A percentile compares a stretch with the other conserved stretches of the same genome.
Conservation (phyloP, 2,329 filamentous ascomycete genomes). For the Epichloe amarillans region DNA sequence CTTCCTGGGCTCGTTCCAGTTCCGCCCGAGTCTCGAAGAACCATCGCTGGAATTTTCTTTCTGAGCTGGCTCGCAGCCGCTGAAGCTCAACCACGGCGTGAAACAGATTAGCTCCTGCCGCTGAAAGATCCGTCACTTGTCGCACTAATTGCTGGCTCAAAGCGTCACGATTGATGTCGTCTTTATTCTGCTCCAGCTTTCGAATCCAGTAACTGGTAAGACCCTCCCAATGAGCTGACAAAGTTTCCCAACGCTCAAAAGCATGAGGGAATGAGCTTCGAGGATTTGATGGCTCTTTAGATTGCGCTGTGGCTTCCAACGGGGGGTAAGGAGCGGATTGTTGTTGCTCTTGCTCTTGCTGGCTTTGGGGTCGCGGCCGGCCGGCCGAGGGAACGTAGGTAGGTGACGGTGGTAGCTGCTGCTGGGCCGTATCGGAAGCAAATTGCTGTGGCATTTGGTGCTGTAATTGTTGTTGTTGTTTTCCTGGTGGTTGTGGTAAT, state of each 20-base stretch:
- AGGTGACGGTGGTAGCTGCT: conserved; percentile 2
- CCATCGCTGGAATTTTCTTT: conserved; percentile 97
- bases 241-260: conserved; percentile 92
- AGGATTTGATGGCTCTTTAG: conserved; percentile 21
- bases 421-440: neutral
- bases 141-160: conserved; percentile 79
- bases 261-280: conserved; percentile 82
- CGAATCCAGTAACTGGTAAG: conserved; percentile 96
- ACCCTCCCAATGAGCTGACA: conserved; percentile 97
- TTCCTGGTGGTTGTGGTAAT: conserved; percentile 1
- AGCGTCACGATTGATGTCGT: conserved; percentile 70
- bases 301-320: conserved; percentile 9
- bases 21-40: conserved; percentile 91
- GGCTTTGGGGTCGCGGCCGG: conserved; percentile 9
- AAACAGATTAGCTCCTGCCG: conserved; percentile 91
- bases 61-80: conserved; percentile 81
- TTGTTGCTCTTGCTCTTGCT: conserved; percentile 1
- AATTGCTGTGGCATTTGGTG: conserved; percentile 2
- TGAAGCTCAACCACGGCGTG: conserved; percentile 96
- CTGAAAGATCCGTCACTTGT: conserved; percentile 93
- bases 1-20: conserved; percentile 72
- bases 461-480: neutral
- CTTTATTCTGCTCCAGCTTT: conserved; percentile 77
- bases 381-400: conserved; percentile 1
- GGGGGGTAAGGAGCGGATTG: neutral